Base-by-base conservation (phyloP, 805 yeast genomes). In the Zygosaccharomyces siamensis region DNA sequence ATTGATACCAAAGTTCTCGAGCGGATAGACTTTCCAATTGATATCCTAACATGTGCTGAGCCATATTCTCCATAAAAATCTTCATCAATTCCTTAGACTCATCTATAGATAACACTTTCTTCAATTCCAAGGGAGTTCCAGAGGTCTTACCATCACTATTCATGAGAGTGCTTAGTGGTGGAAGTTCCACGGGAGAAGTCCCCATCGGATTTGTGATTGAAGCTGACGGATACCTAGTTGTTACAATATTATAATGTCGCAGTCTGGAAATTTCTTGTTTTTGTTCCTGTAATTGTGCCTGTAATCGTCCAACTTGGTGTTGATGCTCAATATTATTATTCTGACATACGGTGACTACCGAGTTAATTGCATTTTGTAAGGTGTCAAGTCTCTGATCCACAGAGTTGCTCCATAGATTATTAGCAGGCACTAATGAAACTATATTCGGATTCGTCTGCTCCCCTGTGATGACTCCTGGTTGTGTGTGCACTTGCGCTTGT, bases 21-120 rank as follows among this genome's bases (percentile, higher is more conserved):
- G 78, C 73, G 1, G 76, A 68, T 45, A 79, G 72, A 40, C 73
- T 68, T 0, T 80, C 70, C 3, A 82, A 68, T 39, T 75, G 79
- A 61, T 83, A 83, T 0, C 89, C 89, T 69, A 81, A 82, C 39
- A 83, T 65, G 56, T 82, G 86, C 8, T 82, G 81, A 1, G 84
- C 70, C 28, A 83, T 78, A 47, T 80, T 74, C 1, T 71, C 62
- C 52, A 79, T 76, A 57, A 83, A 83, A 48, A 70, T 77, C 11
- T 61, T 55, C 52, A 81, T 78, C 12, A 82, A 65, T 28, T 72
- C 76, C n/a, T 63, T 60, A 0, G 68, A 67, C 23, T 76, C 72
- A 0, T 58, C 62, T 31, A 66, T 57, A 2, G 71, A 50, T 1
- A 77, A 49, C n/a, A 68, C 60, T n/a, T 30, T 41, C 18, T 1